A percentile compares a stretch with the other conserved stretches of the same genome.
These are phyloP conservation scores for Rhizopogon roseolus DNA, from an alignment of 768 basidiomycete species.

Conservation along the genomic window DNA sequence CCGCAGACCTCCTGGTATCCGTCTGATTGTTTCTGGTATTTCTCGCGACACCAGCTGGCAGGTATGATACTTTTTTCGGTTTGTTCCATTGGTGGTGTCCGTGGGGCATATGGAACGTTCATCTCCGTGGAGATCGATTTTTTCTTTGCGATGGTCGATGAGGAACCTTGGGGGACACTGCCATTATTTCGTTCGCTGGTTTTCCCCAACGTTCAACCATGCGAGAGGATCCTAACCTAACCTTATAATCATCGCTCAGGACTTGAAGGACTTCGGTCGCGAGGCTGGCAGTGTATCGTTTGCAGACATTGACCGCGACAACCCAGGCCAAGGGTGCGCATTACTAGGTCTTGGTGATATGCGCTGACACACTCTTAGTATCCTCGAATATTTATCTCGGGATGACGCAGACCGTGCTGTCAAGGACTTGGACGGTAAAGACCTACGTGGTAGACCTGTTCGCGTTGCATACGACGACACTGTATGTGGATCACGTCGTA, in stretches of 20 bases:
- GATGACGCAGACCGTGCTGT: conserved; percentile 95
- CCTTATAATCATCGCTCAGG: conserved; percentile 52
- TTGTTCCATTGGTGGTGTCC: conserved; percentile 6
- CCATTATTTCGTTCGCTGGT: conserved; percentile 2
- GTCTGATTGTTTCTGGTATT: conserved; percentile 83
- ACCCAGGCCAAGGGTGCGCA: conserved; percentile 80
- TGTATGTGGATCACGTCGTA: conserved; percentile 34
- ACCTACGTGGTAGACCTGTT: conserved; percentile 80
- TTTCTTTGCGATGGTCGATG: neutral
- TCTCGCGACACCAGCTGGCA: conserved; percentile 98
- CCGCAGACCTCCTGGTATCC: conserved; percentile 75
- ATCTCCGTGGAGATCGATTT: neutral
- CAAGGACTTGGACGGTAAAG: conserved; percentile 78
- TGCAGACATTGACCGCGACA: conserved; percentile 90
- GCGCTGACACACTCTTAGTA: conserved; percentile 36
- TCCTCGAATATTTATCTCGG: conserved; percentile 85
- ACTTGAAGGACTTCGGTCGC: conserved; percentile 96
- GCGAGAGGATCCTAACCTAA: conserved; percentile 1
- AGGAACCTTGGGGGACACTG: neutral
- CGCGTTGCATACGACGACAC: conserved; percentile 64
- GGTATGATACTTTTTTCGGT: conserved; percentile 58
- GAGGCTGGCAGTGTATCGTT: conserved; percentile 91
- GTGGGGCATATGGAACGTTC: neutral
- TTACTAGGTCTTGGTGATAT: neutral
- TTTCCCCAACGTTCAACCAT: conserved; percentile 12